Conservation (phyloP, 2,329 filamentous ascomycete species). For the Daldinia eschscholtzii region DNA sequence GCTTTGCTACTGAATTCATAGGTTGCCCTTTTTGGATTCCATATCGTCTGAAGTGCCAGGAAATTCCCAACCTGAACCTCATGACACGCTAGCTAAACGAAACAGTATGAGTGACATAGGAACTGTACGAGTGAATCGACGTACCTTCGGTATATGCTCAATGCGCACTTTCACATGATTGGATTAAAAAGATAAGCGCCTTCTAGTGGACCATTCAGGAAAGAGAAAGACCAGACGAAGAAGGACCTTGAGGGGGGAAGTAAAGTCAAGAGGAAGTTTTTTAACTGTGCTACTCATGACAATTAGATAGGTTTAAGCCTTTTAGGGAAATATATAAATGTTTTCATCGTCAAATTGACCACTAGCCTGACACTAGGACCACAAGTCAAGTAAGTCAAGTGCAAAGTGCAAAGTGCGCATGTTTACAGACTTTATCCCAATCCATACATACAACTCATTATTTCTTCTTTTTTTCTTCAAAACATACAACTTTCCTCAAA, state of each 20-base stretch:
- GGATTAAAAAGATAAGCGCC: neutral
- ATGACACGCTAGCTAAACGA: neutral
- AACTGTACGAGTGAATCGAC: neutral
- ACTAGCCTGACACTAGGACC: neutral
- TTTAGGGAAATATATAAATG: neutral
- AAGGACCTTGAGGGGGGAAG: neutral
- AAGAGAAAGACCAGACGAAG: neutral
- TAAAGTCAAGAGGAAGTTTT: neutral
- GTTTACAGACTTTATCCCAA: too few species aligned
- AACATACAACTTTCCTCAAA: neutral
- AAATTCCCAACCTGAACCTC: neutral
- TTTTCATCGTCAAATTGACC: neutral
- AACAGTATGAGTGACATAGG: neutral
- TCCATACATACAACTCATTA: slow-evolving; percentile 4
- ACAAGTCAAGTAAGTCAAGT: neutral
- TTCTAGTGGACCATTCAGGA: neutral
- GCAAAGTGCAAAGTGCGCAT: neutral
- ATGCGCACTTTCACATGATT: neutral
- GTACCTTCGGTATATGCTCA: neutral
- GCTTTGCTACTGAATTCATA: neutral
- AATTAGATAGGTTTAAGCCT: neutral
- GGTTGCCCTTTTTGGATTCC: neutral
- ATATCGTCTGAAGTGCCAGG: neutral
- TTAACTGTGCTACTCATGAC: neutral
- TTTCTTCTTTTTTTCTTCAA: neutral